A percentile compares a stretch with the other conserved stretches of the same genome.
Evolutionary conservation across 1,139 yeast genomes (phyloP).

Genomic region (Debaryomyces robertsiae): DNA sequence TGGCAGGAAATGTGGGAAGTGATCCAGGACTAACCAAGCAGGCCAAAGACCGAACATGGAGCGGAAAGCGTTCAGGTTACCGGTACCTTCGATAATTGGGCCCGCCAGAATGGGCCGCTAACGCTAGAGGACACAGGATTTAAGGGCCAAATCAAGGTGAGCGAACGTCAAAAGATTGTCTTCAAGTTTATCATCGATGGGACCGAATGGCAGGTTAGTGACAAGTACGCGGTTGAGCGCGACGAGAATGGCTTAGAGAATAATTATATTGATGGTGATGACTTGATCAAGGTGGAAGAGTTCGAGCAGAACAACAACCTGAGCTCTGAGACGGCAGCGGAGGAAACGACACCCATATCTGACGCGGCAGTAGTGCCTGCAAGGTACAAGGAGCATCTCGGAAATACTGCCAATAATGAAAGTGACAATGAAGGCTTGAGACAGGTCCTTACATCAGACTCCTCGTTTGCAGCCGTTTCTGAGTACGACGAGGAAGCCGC

Average conservation of each 20-base stretch:
- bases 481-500: not conserved
- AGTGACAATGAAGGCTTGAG: conserved; percentile 4
- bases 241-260: conserved; percentile 44
- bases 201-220: conserved; percentile 34
- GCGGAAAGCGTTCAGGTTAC: conserved; percentile 37
- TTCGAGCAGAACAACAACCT: conserved; percentile 13
- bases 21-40: not conserved
- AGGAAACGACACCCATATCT: not conserved
- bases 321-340: not conserved
- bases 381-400: conserved; percentile 2
- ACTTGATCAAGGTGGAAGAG: conserved; percentile 21
- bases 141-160: conserved; percentile 22
- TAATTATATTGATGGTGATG: conserved; percentile 34
- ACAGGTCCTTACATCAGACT: conserved; percentile 29
- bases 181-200: conserved; percentile 44
- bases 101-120: conserved; percentile 22
- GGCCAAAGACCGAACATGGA: conserved; percentile 18
- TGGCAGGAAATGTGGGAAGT: conserved; percentile 2
- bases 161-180: conserved; percentile 26
- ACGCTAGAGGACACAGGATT: conserved; percentile 19
- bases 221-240: conserved; percentile 26
- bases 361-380: not conserved
- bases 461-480: conserved; percentile 49
- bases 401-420: conserved; percentile 6
- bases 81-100: conserved; percentile 48